A percentile compares a stretch with the other conserved stretches of the same genome.
Conservation (phyloP, 1,284 basidiomycete species). For the Clitocybe nebularis region DNA sequence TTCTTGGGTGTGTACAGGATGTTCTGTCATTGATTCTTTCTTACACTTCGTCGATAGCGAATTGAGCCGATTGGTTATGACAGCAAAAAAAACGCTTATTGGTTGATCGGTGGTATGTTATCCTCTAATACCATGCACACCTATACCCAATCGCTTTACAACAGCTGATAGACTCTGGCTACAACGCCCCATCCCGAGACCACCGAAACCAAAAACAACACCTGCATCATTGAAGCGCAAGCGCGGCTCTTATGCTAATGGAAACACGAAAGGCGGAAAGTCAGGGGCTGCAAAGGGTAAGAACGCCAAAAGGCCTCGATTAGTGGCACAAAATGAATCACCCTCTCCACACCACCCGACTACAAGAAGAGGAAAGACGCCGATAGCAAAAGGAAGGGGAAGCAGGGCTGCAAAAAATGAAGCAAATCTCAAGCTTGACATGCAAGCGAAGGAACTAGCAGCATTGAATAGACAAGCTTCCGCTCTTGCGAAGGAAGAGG, state of each 20-base stretch:
- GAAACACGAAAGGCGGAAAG: constrained; percentile 20
- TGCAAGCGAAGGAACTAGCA: constrained; percentile 65
- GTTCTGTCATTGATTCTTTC: background rate
- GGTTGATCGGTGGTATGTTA: constrained; percentile 73
- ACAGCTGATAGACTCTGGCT: constrained; percentile 83
- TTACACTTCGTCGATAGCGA: constrained; percentile 44
- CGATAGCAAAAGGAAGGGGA: constrained; percentile 18
- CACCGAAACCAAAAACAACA: constrained; percentile 16
- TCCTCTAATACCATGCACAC: background rate
- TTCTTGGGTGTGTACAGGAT: constrained; percentile 56
- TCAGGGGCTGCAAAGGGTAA: constrained; percentile 11
- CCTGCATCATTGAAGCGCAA: constrained; percentile 53
- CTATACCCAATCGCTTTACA: background rate
- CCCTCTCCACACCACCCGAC: constrained; percentile 14
- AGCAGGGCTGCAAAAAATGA: constrained; percentile 65
- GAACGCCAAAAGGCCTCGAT: constrained; percentile 27
- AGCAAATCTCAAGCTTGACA: constrained; percentile 63
- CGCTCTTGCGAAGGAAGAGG: constrained; percentile 17
- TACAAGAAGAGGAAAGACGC: constrained; percentile 13
- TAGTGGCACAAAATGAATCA: constrained; percentile 18
- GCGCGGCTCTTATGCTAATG: constrained; percentile 26
- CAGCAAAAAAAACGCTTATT: constrained; percentile 78
- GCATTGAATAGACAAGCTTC: constrained; percentile 51
- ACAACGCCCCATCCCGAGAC: constrained; percentile 64
- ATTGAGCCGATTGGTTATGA: constrained; percentile 89